phyloP scores from a whole-genome alignment of 1,284 basidiomycete genomes.

The Melampsora abietis-canadensis region DNA sequence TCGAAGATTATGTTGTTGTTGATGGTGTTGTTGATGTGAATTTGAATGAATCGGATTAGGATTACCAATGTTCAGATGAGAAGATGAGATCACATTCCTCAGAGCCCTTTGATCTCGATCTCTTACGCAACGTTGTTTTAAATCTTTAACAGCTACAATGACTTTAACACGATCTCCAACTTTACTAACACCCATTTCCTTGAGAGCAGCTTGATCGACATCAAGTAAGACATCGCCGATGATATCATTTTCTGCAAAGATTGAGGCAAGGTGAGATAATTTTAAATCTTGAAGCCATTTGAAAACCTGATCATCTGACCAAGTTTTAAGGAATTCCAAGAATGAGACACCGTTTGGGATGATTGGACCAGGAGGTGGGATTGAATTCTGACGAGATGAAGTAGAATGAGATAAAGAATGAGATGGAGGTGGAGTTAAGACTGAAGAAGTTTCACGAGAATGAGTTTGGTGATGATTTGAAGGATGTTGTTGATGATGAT shows the following conservation, averaged over 20 bases:
- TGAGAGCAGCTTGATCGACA: slow-evolving; percentile 75
- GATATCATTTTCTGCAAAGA: slow-evolving; percentile 80
- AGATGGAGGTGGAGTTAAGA: slow-evolving; percentile 4
- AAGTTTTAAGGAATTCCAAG: slow-evolving; percentile 27
- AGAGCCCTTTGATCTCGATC: slow-evolving; percentile 22
- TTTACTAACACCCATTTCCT: slow-evolving; percentile 80
- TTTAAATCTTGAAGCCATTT: slow-evolving; percentile 55
- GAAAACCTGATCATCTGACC: slow-evolving; percentile 26
- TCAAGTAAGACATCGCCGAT: slow-evolving; percentile 82
- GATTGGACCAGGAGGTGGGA: slow-evolving; percentile 7
- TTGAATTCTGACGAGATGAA: slow-evolving; percentile 9
- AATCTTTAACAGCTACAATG: slow-evolving; percentile 71
- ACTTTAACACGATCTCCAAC: slow-evolving; percentile 86
- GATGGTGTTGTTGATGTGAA: slow-evolving; percentile 26
- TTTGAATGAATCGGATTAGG: slow-evolving; percentile 23
- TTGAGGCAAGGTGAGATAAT: slow-evolving; percentile 66
- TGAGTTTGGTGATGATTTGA: slow-evolving; percentile 3
- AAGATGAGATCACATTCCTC: slow-evolving; percentile 44
- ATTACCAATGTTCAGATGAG: slow-evolving; percentile 7
- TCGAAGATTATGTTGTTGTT: slow-evolving; percentile 46
- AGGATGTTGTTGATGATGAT: background rate
- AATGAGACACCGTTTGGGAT: slow-evolving; percentile 7
- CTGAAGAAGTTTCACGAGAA: background rate
- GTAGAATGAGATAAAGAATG: background rate
- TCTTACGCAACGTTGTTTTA: slow-evolving; percentile 61